Base-by-base conservation (phyloP, 768 basidiomycete genomes). In the Boletus fagicola region DNA sequence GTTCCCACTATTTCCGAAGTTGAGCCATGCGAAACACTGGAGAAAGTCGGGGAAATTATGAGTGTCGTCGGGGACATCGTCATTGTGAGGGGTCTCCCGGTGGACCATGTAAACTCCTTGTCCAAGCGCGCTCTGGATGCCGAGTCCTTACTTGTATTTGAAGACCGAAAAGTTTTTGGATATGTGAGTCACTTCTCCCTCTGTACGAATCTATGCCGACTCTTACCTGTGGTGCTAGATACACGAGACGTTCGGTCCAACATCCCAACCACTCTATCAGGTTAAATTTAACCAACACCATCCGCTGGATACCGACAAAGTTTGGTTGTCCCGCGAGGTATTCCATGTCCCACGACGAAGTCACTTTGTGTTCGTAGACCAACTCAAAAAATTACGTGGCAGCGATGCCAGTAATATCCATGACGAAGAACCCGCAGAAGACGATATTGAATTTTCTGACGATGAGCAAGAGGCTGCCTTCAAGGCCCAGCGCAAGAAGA, bases 161-260 rank as follows among this genome's bases (percentile, higher is more conserved):
- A 87, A 22, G 94, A 98, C 71, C 78, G 92, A 50, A 86, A 83
- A 61, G 92, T 96, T n/a, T 69, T 98, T 65, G 96, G 96, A 45
- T 87, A 89, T 72, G 94, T 96, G 73, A 75, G 89, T 79, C 20
- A 33, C 42, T 36, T 36, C 48, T 40, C 24, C 30, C 51, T 57
- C 43, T 38, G 57, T n/a, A 28, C 28, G 45, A 36, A 45, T 45
- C 54, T 53, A 59, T 62, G 64, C 54, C 40, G 57, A 49, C 33
- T 49, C 66, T 60, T 57, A 49, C 52, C 28, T 42, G 5, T 40
- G 50, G 11, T 70, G 10, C 15, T 10, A 95, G 92, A 78, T 98
- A 51, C 91, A 88, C 68, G 96, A 98, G 74, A 97, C 95, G 0
- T 98, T 98, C 73, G 96, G 96, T 11, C 94, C 96, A 3, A 92